A percentile compares a stretch with the other conserved stretches of the same genome.
Evolutionary conservation across 176 grass and related monocot species (phyloP).

Genomic region (barley (Hordeum vulgare)): MorexV3_pseudomolecules_assembly NC_058524.1:486923292-486923791

Average conservation of each 20-base stretch:
- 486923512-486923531: slow-evolving; percentile 1
- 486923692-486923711: slow-evolving; percentile 29
- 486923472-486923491: not conserved
- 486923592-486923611: not conserved
- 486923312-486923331: not conserved
- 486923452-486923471: not conserved
- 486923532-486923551: not conserved
- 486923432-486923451: not conserved
- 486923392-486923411: not conserved
- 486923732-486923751: not conserved
- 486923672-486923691: not conserved
- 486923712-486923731: slow-evolving; percentile 15
- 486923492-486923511: not conserved
- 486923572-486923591: not conserved
- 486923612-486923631: not conserved
- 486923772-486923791: slow-evolving; percentile 23
- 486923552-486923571: not conserved
- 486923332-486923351: not conserved
- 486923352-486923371: not conserved
- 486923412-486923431: not conserved
- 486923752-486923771: slow-evolving; percentile 5
- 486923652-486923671: not conserved
- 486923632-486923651: not conserved
- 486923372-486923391: not conserved
- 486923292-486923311: not conserved